Evolutionary conservation across 306 rosid species (phyloP).

Genomic region (Pyrus betulifolia): DNA sequence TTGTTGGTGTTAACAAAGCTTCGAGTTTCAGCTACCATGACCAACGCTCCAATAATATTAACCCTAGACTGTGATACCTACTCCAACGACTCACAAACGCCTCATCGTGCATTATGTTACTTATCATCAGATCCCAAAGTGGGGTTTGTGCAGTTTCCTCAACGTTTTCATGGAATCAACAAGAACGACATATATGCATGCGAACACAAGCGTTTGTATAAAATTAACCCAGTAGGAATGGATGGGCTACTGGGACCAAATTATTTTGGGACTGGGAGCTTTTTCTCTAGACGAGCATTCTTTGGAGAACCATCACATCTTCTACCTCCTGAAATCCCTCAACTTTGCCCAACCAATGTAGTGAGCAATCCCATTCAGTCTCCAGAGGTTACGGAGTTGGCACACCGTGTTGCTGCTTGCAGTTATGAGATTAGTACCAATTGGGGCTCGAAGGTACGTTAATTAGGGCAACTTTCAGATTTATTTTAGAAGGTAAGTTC

Average conservation of each 20-base stretch:
- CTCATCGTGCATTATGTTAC: conserved; percentile 24
- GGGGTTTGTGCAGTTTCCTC: conserved; percentile 34
- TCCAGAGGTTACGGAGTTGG: conserved; percentile 2
- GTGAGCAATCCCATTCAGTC: conserved; percentile 17
- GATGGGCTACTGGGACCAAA: conserved; percentile 24
- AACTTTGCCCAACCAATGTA: conserved; percentile 12
- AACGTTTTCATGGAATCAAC: conserved; percentile 22
- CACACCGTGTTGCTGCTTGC: conserved; percentile 24
- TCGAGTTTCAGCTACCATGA: conserved; percentile 39
- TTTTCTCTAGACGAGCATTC: conserved; percentile 25
- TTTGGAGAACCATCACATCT: conserved; percentile 31
- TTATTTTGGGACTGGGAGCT: conserved; percentile 30
- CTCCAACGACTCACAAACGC: conserved; percentile 37
- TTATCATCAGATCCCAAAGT: background rate
- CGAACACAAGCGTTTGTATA: background rate
- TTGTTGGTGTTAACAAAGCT: conserved; percentile 2
- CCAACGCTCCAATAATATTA: conserved; percentile 34
- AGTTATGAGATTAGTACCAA: conserved; percentile 20
- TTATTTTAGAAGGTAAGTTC: too few species aligned
- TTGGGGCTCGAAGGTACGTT: conserved; percentile 39
- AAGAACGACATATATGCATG: conserved; percentile 20
- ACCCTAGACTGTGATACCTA: conserved; percentile 35
- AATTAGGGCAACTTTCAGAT: background rate
- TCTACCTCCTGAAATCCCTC: conserved; percentile 9
- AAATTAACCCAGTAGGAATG: conserved; percentile 19